A percentile compares a stretch with the other conserved stretches of the same genome.
These are phyloP conservation scores for Elongisporangium anandrum DNA, from an alignment of 352 stramenopile species.

Conservation along the genomic window DNA sequence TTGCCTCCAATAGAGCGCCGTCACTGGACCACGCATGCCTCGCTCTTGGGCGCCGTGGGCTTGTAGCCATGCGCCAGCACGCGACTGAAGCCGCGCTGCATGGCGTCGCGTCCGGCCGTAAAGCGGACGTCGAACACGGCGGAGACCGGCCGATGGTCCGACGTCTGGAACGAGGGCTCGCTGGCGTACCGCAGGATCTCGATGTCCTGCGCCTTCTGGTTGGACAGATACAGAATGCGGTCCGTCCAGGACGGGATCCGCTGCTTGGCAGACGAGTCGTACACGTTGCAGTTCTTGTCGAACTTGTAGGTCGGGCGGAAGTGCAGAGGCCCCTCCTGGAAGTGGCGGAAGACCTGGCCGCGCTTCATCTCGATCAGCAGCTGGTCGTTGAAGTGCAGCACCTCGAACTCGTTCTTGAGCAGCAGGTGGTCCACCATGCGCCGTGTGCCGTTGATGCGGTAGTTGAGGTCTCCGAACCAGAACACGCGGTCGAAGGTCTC, in stretches of 20 bases:
- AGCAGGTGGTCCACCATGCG: slow-evolving; percentile 84
- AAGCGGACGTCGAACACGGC: slow-evolving; percentile 65
- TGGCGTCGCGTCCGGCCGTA: neutral
- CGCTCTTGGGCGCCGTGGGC: slow-evolving; percentile 25
- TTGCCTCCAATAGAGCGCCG: neutral
- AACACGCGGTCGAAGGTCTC: slow-evolving; percentile 89
- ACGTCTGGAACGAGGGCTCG: slow-evolving; percentile 61
- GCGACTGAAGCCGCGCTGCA: slow-evolving; percentile 15
- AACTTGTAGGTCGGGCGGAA: slow-evolving; percentile 97
- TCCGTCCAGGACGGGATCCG: slow-evolving; percentile 96
- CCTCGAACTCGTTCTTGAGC: slow-evolving; percentile 61
- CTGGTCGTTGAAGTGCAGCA: slow-evolving; percentile 91
- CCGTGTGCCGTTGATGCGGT: slow-evolving; percentile 90
- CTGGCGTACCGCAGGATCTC: slow-evolving; percentile 62
- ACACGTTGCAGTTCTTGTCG: slow-evolving; percentile 88
- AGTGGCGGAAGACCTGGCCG: slow-evolving; percentile 82
- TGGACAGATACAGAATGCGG: slow-evolving; percentile 84
- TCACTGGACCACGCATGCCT: slow-evolving; percentile 35
- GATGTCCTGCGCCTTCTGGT: slow-evolving; percentile 44
- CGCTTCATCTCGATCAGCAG: slow-evolving; percentile 78
- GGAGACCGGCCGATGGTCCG: slow-evolving; percentile 68
- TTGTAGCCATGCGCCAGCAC: slow-evolving; percentile 27
- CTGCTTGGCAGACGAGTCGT: slow-evolving; percentile 94
- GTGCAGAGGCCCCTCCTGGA: slow-evolving; percentile 87
- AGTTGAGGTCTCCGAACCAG: slow-evolving; percentile 94